Conservation (phyloP, 2,329 filamentous ascomycete genomes). For the Escovopsis weberi region DNA sequence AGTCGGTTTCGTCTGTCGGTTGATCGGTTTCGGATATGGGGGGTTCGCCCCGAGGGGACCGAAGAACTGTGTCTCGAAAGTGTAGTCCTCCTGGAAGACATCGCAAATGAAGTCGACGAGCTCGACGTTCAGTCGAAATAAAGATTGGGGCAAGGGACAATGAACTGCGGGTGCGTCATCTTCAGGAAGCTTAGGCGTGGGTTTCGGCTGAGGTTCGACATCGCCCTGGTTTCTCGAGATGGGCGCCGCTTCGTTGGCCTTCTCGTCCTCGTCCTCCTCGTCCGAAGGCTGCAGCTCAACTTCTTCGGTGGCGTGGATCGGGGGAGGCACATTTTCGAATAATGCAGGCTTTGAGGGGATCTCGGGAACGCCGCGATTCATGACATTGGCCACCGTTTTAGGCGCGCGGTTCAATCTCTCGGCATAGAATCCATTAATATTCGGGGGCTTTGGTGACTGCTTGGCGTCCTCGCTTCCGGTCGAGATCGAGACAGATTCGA, state of each 20-base stretch:
- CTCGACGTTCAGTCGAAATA: conserved; percentile 38
- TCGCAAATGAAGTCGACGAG: conserved; percentile 47
- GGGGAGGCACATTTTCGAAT: conserved; percentile 23
- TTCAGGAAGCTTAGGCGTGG: neutral
- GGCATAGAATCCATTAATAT: conserved; percentile 15
- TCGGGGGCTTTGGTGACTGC: conserved; percentile 16
- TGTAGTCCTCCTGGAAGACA: conserved; percentile 41
- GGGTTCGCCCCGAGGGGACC: conserved; percentile 17
- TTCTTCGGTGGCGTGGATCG: conserved; percentile 7
- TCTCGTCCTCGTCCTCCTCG: conserved; percentile 7
- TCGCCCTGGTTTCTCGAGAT: neutral
- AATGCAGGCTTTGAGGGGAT: conserved; percentile 22
- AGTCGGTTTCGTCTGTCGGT: conserved; percentile 3
- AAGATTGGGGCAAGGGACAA: conserved; percentile 37
- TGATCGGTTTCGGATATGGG: conserved; percentile 6
- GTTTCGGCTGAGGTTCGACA: conserved; percentile 1
- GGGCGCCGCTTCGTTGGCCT: neutral
- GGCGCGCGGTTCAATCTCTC: conserved; percentile 22
- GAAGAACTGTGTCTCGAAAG: conserved; percentile 33
- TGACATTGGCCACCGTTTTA: conserved; percentile 14
- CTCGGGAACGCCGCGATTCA: conserved; percentile 18
- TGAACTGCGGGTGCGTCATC: conserved; percentile 1
- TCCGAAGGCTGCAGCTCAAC: conserved; percentile 8
- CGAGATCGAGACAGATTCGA: conserved; percentile 16
- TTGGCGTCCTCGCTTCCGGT: conserved; percentile 16